These are phyloP conservation scores for Pythium aristosporum DNA, from an alignment of 352 stramenopile genomes.

Conservation along the genomic window DNA sequence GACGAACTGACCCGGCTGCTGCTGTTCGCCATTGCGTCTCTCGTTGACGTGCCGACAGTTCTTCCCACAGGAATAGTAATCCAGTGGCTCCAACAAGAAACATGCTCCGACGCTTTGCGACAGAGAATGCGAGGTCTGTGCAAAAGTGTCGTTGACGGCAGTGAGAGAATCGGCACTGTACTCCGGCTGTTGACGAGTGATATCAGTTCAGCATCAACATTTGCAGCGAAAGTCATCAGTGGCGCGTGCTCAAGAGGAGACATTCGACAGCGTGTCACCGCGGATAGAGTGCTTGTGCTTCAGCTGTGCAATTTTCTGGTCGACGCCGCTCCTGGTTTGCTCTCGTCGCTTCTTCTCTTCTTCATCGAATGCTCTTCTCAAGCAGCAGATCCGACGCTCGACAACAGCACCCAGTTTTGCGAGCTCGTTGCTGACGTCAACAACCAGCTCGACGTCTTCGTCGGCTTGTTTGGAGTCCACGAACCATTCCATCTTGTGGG, in stretches of 20 bases:
- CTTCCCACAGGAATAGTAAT: conserved; percentile 16
- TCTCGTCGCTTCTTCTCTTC: conserved; percentile 25
- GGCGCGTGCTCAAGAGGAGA: conserved; percentile 4
- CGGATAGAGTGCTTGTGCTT: conserved; percentile 2
- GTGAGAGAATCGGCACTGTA: conserved; percentile 2
- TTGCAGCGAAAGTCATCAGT: conserved; percentile 21
- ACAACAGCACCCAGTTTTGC: conserved; percentile 33
- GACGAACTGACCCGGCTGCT: conserved; percentile 42
- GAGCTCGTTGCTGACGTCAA: conserved; percentile 32
- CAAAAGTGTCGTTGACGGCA: background rate
- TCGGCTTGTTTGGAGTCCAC: conserved; percentile 44
- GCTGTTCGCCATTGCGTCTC: conserved; percentile 48
- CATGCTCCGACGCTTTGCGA: background rate
- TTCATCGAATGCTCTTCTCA: conserved; percentile 26
- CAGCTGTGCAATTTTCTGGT: conserved; percentile 15
- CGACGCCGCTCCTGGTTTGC: conserved; percentile 2
- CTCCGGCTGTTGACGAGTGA: background rate
- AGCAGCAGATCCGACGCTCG: background rate
- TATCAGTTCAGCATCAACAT: conserved; percentile 8
- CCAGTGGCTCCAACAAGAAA: background rate
- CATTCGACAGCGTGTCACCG: conserved; percentile 4
- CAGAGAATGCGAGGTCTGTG: conserved; percentile 12
- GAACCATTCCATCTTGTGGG: conserved; percentile 40
- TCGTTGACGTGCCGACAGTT: conserved; percentile 35
- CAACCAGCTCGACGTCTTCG: conserved; percentile 29